Conservation (phyloP, 2,329 filamentous ascomycete species). For the Colletotrichum eleusines region DNA sequence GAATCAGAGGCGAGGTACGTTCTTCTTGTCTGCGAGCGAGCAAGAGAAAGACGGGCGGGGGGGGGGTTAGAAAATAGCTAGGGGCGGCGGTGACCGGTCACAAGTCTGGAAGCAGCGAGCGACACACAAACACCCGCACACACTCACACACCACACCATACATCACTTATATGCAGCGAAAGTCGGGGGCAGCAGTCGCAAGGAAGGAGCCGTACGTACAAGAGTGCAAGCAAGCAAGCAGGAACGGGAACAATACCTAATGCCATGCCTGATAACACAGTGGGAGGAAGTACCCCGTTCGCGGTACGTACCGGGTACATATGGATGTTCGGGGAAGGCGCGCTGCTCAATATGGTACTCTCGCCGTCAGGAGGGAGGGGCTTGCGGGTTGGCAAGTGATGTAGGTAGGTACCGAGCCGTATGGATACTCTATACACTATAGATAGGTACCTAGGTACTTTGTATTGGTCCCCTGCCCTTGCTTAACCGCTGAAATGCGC, state of each 20-base stretch:
- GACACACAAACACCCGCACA: neutral
- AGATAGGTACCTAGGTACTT: no score
- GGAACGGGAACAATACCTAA: neutral
- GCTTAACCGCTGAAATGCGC: neutral
- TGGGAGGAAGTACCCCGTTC: slow-evolving; percentile 1
- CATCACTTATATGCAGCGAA: slow-evolving; percentile 5
- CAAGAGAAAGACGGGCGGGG: neutral
- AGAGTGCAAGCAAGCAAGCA: slow-evolving; percentile 4
- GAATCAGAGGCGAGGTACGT: slow-evolving; percentile 14
- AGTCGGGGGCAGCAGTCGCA: slow-evolving; percentile 5
- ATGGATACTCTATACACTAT: neutral
- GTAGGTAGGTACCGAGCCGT: slow-evolving; percentile 25
- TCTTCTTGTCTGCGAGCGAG: neutral
- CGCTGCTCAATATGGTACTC: slow-evolving; percentile 1
- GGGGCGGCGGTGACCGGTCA: slow-evolving; percentile 33
- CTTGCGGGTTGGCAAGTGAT: neutral
- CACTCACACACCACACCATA: neutral
- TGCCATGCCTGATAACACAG: slow-evolving; percentile 19
- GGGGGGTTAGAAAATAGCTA: slow-evolving; percentile 20
- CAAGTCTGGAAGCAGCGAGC: slow-evolving; percentile 34
- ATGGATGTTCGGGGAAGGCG: neutral
- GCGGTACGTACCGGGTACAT: slow-evolving; percentile 21
- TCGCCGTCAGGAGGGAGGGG: slow-evolving; percentile 1
- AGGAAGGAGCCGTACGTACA: slow-evolving; percentile 28
- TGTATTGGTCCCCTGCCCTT: neutral